phyloP scores from a whole-genome alignment of 352 stramenopile species.

The Globisporangium perplexum region DNA sequence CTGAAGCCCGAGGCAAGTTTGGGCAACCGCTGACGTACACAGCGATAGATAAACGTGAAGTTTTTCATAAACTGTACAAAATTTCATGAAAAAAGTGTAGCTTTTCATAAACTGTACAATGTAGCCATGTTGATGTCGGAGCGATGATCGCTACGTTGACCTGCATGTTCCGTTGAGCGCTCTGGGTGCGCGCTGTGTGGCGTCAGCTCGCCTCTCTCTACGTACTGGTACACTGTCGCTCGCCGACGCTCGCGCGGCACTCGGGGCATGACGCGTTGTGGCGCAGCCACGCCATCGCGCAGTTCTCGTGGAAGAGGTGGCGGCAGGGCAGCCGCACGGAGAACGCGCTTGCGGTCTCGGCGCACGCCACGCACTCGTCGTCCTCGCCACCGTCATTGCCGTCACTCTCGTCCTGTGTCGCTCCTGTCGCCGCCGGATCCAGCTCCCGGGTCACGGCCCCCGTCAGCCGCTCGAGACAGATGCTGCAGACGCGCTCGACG shows the following conservation, averaged over 20 bases:
- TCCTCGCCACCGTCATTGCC: neutral
- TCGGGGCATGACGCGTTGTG: slow-evolving; percentile 54
- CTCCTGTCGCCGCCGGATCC: neutral
- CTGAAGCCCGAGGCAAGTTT: too few relatives aligned
- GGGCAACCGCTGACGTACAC: too few relatives aligned
- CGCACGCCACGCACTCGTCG: neutral
- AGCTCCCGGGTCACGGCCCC: slow-evolving; percentile 17
- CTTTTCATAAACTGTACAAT: too few relatives aligned
- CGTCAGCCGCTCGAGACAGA: slow-evolving; percentile 41
- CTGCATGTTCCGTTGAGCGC: too few relatives aligned
- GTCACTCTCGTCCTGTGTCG: neutral
- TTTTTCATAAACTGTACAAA: too few relatives aligned
- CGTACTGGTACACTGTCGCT: neutral
- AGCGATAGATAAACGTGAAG: too few relatives aligned
- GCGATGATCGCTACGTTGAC: too few relatives aligned
- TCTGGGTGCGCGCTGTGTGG: too few relatives aligned
- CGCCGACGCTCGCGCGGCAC: slow-evolving; percentile 33
- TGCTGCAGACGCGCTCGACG: slow-evolving; percentile 42
- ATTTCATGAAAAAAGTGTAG: too few relatives aligned
- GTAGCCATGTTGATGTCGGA: too few relatives aligned
- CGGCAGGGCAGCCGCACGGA: slow-evolving; percentile 42
- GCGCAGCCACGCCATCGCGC: slow-evolving; percentile 58
- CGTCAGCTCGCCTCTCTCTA: neutral
- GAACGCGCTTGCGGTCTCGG: slow-evolving; percentile 15
- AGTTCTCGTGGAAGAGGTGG: slow-evolving; percentile 63